A percentile compares a stretch with the other conserved stretches of the same genome.
These are phyloP conservation scores for Arctium lappa DNA, from an alignment of 129 eudicot genomes.

Conservation along the genomic window DNA sequence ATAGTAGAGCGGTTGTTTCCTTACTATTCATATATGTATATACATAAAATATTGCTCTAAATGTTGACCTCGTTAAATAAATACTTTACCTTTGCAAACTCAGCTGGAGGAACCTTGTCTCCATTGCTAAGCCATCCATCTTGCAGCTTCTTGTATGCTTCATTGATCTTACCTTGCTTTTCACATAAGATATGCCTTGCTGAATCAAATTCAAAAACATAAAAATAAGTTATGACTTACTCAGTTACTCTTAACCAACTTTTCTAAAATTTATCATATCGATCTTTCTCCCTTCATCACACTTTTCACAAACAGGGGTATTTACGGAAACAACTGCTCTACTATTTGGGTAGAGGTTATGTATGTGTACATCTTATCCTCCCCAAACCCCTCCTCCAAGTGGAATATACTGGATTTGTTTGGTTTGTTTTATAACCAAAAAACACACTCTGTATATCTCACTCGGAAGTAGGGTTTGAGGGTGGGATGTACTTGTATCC, in stretches of 20 bases:
- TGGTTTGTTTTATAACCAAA: background rate
- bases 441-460: background rate
- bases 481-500: background rate
- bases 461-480: background rate
- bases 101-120: constrained; percentile 98
- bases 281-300: background rate
- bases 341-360: background rate
- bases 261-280: background rate
- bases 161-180: constrained; percentile 98
- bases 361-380: background rate
- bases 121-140: constrained; percentile 98
- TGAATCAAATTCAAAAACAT: constrained; percentile 25
- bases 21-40: no score
- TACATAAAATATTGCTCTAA: background rate
- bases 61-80: background rate
- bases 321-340: background rate
- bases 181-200: constrained; percentile 95
- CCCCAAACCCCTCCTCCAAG: background rate
- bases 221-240: background rate
- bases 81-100: constrained; percentile 82
- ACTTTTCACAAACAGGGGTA: background rate
- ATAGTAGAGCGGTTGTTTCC: no score
- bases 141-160: constrained; percentile 95
- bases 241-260: background rate
- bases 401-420: background rate